Conservation (phyloP, 2,329 filamentous ascomycete genomes). For the Exophiala alcalophila region DNA sequence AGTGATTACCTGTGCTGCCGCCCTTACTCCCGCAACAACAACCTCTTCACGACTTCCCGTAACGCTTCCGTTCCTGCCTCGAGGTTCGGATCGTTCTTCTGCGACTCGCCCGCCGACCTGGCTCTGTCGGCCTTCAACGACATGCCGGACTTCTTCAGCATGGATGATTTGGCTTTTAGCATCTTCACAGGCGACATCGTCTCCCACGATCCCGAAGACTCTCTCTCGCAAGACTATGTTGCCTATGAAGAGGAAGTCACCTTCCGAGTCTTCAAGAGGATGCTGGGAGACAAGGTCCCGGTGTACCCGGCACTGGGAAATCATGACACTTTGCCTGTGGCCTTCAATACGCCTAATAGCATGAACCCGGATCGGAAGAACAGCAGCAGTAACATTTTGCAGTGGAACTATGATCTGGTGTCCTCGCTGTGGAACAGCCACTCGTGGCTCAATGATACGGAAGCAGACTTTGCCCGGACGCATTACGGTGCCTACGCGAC, state of each 20-base stretch:
- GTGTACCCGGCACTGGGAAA: slow-evolving; percentile 34
- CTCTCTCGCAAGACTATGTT: slow-evolving; percentile 32
- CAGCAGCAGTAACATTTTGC: slow-evolving; percentile 23
- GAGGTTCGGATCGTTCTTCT: slow-evolving; percentile 30
- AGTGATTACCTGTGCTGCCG: slow-evolving; percentile 33
- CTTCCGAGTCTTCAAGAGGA: slow-evolving; percentile 32
- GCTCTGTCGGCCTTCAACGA: slow-evolving; percentile 30
- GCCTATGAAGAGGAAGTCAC: slow-evolving; percentile 32
- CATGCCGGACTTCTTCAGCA: slow-evolving; percentile 30
- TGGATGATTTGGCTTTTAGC: slow-evolving; percentile 30
- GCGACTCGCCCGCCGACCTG: slow-evolving; percentile 32
- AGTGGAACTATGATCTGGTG: slow-evolving; percentile 32
- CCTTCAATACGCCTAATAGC: slow-evolving; percentile 28
- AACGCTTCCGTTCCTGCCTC: slow-evolving; percentile 31
- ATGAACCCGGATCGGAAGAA: slow-evolving; percentile 23
- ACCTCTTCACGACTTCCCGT: slow-evolving; percentile 20
- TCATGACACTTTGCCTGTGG: slow-evolving; percentile 31
- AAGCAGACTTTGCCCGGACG: slow-evolving; percentile 28
- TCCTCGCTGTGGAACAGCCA: slow-evolving; percentile 29
- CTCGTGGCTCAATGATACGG: slow-evolving; percentile 31
- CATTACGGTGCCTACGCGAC: slow-evolving; percentile 31
- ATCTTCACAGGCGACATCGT: slow-evolving; percentile 37
- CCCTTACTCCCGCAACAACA: slow-evolving; percentile 28
- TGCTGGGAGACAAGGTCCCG: slow-evolving; percentile 29
- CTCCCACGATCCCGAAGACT: slow-evolving; percentile 32